phyloP scores from a whole-genome alignment of 306 rosid species.

The Prunus salicina region DNA sequence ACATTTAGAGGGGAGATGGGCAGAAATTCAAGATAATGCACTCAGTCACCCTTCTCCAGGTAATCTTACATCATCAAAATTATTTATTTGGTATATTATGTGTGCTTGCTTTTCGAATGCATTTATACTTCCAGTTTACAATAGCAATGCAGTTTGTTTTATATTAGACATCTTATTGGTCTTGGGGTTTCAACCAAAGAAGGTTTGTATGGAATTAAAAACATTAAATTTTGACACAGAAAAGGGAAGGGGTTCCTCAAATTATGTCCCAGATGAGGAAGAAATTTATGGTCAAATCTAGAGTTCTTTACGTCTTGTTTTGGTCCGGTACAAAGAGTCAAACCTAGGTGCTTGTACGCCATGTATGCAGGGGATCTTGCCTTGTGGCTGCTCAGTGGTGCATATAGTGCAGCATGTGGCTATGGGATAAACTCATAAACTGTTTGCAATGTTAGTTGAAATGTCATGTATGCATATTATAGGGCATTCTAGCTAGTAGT shows the following conservation, averaged over 20 bases:
- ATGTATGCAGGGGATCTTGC: neutral
- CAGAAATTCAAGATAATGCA: slow-evolving; percentile 58
- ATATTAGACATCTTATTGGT: neutral
- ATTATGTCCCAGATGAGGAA: neutral
- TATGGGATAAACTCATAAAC: neutral
- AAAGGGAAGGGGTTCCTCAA: neutral
- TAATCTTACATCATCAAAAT: slow-evolving; percentile 1
- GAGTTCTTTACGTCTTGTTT: neutral
- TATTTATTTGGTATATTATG: neutral
- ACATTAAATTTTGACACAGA: neutral
- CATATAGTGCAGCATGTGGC: slow-evolving; percentile 3
- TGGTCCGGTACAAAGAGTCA: neutral
- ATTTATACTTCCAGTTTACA: neutral
- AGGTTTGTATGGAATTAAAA: neutral
- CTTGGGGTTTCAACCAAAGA: neutral
- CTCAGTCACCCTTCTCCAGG: slow-evolving; percentile 84
- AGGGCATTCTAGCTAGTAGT: neutral
- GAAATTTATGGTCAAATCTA: neutral
- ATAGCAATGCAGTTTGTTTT: neutral
- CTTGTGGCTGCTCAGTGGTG: neutral
- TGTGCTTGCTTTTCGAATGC: neutral
- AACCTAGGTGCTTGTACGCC: neutral
- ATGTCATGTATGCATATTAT: neutral
- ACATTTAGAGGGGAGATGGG: slow-evolving; percentile 67
- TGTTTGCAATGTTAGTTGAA: neutral